Evolutionary conservation across 306 rosid genomes (phyloP).

Genomic region (Carpinus fangiana): DNA sequence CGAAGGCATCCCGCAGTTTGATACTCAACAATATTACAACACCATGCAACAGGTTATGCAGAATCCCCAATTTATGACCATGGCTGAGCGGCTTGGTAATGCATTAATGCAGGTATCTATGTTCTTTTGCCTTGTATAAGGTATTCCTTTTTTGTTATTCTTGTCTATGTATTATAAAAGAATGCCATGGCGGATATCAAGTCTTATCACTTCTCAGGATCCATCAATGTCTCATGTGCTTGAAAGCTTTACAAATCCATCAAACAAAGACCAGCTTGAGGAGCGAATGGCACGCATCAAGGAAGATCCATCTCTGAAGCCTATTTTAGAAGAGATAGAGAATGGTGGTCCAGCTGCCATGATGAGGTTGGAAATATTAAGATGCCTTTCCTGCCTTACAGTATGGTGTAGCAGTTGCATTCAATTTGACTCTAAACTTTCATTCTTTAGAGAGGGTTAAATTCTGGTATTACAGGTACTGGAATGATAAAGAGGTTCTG

Average conservation of each 20-base stretch:
- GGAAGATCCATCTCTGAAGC: conserved; percentile 97
- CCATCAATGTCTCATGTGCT: conserved; percentile 89
- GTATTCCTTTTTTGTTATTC: conserved; percentile 12
- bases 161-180: not conserved
- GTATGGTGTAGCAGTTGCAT: conserved; percentile 13
- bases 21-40: conserved; percentile 74
- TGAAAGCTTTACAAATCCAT: conserved; percentile 77
- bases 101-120: conserved; percentile 86
- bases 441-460: conserved; percentile 20
- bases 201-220: conserved; percentile 56
- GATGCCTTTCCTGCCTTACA: conserved; percentile 8
- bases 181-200: conserved; percentile 12
- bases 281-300: conserved; percentile 94
- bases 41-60: conserved; percentile 99
- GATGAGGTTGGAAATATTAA: conserved; percentile 74
- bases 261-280: conserved; percentile 86
- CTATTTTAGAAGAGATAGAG: conserved; percentile 94
- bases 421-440: not conserved
- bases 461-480: conserved; percentile 57
- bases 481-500: conserved; percentile 85
- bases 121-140: not conserved
- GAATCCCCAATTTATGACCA: conserved; percentile 93
- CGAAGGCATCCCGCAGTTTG: conserved; percentile 76
- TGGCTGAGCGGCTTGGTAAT: conserved; percentile 97
- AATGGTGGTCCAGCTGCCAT: conserved; percentile 95